Evolutionary conservation across 2,329 filamentous ascomycete genomes (phyloP).

Genomic region (Geosmithia flava): DNA sequence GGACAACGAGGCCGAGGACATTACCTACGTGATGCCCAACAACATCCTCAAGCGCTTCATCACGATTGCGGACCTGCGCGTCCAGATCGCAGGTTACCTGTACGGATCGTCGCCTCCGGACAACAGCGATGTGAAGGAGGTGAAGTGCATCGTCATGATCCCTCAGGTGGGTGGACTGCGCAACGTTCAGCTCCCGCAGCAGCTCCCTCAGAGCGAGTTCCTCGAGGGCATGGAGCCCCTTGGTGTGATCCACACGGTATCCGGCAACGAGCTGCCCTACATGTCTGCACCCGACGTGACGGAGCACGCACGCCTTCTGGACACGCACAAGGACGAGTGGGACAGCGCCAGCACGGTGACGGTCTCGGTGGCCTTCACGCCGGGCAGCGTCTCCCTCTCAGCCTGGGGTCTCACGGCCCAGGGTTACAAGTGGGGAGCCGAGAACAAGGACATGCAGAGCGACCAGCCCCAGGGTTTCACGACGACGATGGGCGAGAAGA

Average conservation of each 20-base stretch:
- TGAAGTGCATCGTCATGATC: constrained; percentile 93
- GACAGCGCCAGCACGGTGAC: constrained; percentile 83
- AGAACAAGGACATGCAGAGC: constrained; percentile 86
- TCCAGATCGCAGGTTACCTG: constrained; percentile 91
- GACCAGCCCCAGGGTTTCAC: constrained; percentile 92
- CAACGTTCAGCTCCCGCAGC: constrained; percentile 80
- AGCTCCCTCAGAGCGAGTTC: constrained; percentile 85
- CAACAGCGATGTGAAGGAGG: constrained; percentile 94
- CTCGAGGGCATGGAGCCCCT: constrained; percentile 78
- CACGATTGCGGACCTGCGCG: constrained; percentile 87
- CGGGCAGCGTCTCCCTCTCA: constrained; percentile 86
- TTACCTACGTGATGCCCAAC: constrained; percentile 98
- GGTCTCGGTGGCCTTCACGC: constrained; percentile 92
- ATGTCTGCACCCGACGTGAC: constrained; percentile 95
- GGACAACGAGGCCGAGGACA: constrained; percentile 80
- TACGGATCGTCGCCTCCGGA: constrained; percentile 89
- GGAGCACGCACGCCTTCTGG: constrained; percentile 82
- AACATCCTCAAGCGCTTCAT: constrained; percentile 98
- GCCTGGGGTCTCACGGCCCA: constrained; percentile 87
- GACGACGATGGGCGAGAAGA: constrained; percentile 87
- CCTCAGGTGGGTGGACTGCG: constrained; percentile 91
- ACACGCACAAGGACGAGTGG: constrained; percentile 46
- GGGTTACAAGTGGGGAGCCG: constrained; percentile 92
- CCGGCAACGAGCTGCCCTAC: constrained; percentile 88
- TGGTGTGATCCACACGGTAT: constrained; percentile 89